phyloP scores from a whole-genome alignment of 352 stramenopile species.

The Phytophthora agathidicida region DNA sequence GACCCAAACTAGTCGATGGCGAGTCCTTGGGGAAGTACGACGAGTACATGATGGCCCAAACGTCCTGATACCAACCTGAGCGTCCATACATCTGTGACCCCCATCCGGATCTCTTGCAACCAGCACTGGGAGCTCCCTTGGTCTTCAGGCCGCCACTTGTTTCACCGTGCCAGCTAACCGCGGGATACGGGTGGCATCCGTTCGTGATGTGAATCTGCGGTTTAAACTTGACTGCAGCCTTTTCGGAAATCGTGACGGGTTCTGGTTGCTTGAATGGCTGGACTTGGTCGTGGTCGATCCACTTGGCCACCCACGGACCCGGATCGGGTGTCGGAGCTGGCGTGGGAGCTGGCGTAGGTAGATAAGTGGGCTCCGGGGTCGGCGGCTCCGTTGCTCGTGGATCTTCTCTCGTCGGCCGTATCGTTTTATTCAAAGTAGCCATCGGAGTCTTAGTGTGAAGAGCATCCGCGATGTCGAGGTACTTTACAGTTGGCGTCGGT shows the following conservation, averaged over 20 bases:
- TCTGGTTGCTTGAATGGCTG: neutral
- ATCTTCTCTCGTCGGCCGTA: neutral
- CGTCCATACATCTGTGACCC: neutral
- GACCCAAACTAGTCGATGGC: neutral
- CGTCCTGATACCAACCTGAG: neutral
- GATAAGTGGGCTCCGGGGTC: neutral
- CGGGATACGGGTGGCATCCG: too few relatives aligned
- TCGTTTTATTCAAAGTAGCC: neutral
- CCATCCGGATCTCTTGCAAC: neutral
- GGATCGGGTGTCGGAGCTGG: neutral
- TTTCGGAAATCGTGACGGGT: constrained; percentile 1
- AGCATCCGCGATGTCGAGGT: constrained; percentile 1
- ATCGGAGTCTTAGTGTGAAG: neutral
- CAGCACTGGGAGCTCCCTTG: neutral
- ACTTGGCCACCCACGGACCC: neutral
- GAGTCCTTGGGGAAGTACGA: constrained; percentile 4
- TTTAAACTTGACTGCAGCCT: too few relatives aligned
- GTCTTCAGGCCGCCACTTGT: neutral
- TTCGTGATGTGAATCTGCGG: too few relatives aligned
- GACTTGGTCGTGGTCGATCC: neutral
- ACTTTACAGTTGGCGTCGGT: neutral
- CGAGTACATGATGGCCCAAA: constrained; percentile 4
- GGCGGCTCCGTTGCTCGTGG: constrained; percentile 7
- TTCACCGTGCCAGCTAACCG: neutral
- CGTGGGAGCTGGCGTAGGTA: neutral